phyloP scores from a whole-genome alignment of 2,329 filamentous ascomycete species.

The Aspergillus vadensis region DNA sequence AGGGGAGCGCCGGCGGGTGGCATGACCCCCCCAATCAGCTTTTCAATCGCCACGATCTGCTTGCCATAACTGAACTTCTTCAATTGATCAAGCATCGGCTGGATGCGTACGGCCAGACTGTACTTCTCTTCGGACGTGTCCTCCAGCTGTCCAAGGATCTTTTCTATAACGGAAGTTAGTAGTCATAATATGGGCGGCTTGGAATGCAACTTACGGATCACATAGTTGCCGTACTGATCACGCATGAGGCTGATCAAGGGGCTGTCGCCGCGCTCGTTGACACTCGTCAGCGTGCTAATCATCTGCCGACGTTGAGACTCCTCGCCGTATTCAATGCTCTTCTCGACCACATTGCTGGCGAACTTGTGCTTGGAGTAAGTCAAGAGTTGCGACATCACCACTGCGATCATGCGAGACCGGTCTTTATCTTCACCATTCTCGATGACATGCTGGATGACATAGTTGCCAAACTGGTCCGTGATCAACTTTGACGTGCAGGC shows the following conservation, averaged over 20 bases:
- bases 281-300: conserved; percentile 61
- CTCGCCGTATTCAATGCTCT: conserved; percentile 75
- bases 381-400: conserved; percentile 72
- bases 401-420: conserved; percentile 68
- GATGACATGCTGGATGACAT: conserved; percentile 92
- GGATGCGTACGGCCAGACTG: conserved; percentile 64
- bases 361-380: conserved; percentile 90
- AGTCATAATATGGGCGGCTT: conserved; percentile 13
- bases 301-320: conserved; percentile 70
- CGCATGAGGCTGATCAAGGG: conserved; percentile 78
- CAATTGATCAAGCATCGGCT: conserved; percentile 61
- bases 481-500: conserved; percentile 71
- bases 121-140: conserved; percentile 56
- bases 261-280: conserved; percentile 65
- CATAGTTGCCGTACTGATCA: conserved; percentile 94
- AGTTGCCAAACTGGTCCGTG: conserved; percentile 89
- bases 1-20: conserved; percentile 27
- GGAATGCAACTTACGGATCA: conserved; percentile 72
- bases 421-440: conserved; percentile 74
- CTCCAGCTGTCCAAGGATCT: conserved; percentile 67
- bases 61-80: conserved; percentile 68
- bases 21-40: conserved; percentile 50
- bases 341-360: conserved; percentile 96
- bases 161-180: conserved; percentile 62
- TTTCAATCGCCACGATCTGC: conserved; percentile 66